Base-by-base conservation (phyloP, 495 filamentous ascomycete genomes). In the Podospora pseudoanserina region DNA sequence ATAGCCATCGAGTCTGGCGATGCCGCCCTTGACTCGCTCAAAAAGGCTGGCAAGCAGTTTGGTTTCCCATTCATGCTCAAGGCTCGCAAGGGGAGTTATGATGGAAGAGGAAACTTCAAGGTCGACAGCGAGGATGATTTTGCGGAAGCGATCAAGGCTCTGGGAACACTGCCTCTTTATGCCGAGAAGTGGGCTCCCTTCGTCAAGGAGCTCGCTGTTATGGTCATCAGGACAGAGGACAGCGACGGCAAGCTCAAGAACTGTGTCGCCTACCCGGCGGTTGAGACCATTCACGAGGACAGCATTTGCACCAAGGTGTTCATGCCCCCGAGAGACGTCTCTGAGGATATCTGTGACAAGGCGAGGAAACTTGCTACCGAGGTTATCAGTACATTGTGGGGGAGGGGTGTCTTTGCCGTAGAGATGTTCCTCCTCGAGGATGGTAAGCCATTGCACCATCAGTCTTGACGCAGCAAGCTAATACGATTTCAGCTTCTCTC, bases 21-120 rank as follows among this genome's bases (percentile, higher is more conserved):
- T 63, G 70, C 80, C 65, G 80, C 81, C 53, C 74, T 82, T 5
- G 80, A 84, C 70, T 88, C 89, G 67, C 80, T 97, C 68, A 80
- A 86, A 63, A 78, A 85, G 56, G 85, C 90, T 55, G 90, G 87
- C 9, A 74, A 85, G 62, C 78, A 86, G 63, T 85, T 93, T 57
- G 93, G 92, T 19, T 93, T 89, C 76, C 96, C 95, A 13, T 89
- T 93, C 79, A 98, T 99, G 94, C 82, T 99, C 63, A 99, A 99
- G 81, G 90, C 91, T 2, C 87, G 93, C 72, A 97, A 90, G 62
- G 89, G 94, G 76, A 94, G 93, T 39, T 99, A 99, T 74, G 95
- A 99, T 79, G 95, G 95, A 39, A 86, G 93, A 19, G 94, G 95
- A 30, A 99, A 98, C 79, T 94, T 88, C 79, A 88, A 88, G 30